phyloP scores from a whole-genome alignment of 2,329 filamentous ascomycete species.

The Tolypocladium tundrense region DNA sequence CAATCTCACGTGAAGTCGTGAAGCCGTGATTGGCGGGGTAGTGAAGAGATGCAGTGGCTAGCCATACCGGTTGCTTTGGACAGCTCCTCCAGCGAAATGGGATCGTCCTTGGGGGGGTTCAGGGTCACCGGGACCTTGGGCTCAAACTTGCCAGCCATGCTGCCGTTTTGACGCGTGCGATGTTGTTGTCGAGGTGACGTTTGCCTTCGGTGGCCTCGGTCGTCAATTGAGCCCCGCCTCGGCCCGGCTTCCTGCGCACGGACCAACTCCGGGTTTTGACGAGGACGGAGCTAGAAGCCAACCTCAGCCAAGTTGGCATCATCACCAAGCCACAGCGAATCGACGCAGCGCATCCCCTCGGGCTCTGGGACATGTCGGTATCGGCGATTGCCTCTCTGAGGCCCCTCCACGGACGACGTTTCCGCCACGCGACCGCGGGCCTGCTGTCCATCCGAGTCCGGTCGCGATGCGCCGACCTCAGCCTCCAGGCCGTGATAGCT shows the following conservation, averaged over 20 bases:
- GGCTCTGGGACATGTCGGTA: slow-evolving; percentile 17
- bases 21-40: not conserved
- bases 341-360: not conserved
- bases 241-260: slow-evolving; percentile 4
- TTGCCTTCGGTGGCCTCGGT: not conserved
- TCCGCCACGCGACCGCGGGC: slow-evolving; percentile 16
- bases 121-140: slow-evolving; percentile 69
- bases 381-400: slow-evolving; percentile 22
- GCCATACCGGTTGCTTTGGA: slow-evolving; percentile 69
- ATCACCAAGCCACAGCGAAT: not conserved
- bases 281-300: not conserved
- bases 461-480: slow-evolving; percentile 15
- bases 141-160: slow-evolving; percentile 59
- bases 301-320: not conserved
- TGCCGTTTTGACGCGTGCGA: not conserved
- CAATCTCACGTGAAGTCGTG: not conserved
- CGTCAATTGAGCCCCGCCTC: slow-evolving; percentile 2
- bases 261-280: slow-evolving; percentile 4
- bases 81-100: slow-evolving; percentile 71
- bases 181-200: not conserved
- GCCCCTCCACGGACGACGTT: slow-evolving; percentile 18
- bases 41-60: not conserved
- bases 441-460: slow-evolving; percentile 21
- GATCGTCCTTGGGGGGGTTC: slow-evolving; percentile 76
- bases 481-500: slow-evolving; percentile 18